A percentile compares a stretch with the other conserved stretches of the same genome.
Conservation (phyloP, 139 green algal species). For the Ettlia oleoabundans region DNA sequence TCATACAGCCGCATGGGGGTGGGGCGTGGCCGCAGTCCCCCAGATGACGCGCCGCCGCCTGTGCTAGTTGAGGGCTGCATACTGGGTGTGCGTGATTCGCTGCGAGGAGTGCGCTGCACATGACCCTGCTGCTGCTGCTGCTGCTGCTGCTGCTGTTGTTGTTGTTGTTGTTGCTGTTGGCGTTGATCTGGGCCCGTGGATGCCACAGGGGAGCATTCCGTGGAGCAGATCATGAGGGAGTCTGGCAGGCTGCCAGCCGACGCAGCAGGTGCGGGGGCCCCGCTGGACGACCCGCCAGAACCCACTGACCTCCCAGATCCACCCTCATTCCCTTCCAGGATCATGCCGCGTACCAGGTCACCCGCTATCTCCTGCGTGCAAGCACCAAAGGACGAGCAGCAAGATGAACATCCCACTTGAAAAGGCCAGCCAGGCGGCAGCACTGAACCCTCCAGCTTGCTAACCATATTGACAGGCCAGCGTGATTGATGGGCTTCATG, state of each 20-base stretch:
- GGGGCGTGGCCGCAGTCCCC: neutral
- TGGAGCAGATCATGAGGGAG: neutral
- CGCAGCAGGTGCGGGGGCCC: neutral
- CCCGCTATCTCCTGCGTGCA: neutral
- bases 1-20: slow-evolving; percentile 1
- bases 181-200: neutral
- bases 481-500: neutral
- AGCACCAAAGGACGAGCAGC: neutral
- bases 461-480: too few relatives aligned
- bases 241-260: neutral
- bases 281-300: neutral
- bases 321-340: neutral
- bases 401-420: neutral
- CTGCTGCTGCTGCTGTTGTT: neutral
- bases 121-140: neutral
- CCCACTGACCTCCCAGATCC: neutral
- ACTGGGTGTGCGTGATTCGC: neutral
- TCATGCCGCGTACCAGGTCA: neutral
- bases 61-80: neutral
- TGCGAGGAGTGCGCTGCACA: neutral
- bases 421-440: neutral
- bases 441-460: neutral
- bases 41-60: neutral
- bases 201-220: neutral
- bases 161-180: neutral